Conservation (phyloP, 1,284 basidiomycete species). For the Puccinia horiana region DNA sequence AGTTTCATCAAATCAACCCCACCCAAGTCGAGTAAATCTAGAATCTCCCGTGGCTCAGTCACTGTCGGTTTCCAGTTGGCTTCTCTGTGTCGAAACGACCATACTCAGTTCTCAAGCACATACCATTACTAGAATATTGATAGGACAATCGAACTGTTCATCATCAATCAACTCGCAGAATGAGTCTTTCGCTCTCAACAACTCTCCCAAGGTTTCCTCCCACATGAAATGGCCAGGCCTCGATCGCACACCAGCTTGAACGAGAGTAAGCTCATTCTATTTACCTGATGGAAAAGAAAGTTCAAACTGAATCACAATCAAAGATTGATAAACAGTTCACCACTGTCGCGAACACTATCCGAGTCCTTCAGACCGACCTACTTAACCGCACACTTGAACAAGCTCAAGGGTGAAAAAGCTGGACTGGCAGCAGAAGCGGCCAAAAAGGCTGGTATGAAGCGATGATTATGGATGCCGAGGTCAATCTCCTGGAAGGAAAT, state of each 20-base stretch:
- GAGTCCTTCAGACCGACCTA: conserved; percentile 42
- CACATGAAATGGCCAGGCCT: conserved; percentile 39
- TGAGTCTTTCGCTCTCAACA: not conserved
- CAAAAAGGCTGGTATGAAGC: conserved; percentile 75
- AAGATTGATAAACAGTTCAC: conserved; percentile 6
- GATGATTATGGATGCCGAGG: conserved; percentile 81
- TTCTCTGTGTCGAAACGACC: not conserved
- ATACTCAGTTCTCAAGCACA: conserved; percentile 8
- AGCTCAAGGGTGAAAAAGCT: conserved; percentile 70
- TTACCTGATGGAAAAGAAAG: not conserved
- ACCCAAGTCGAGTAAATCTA: not conserved
- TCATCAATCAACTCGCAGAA: conserved; percentile 34
- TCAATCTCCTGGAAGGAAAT: conserved; percentile 67
- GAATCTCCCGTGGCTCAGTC: conserved; percentile 23
- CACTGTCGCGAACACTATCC: conserved; percentile 1
- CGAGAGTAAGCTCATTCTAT: conserved; percentile 13
- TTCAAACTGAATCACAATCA: not conserved
- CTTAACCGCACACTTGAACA: conserved; percentile 38
- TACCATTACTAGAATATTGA: not conserved
- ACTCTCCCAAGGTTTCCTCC: not conserved
- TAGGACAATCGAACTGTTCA: conserved; percentile 9
- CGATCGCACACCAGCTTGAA: conserved; percentile 12
- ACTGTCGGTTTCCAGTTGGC: not conserved
- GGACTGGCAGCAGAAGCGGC: conserved; percentile 73
- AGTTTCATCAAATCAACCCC: not conserved